Conservation (phyloP, 2,329 filamentous ascomycete genomes). For the Aspergillus sclerotialis region DNA sequence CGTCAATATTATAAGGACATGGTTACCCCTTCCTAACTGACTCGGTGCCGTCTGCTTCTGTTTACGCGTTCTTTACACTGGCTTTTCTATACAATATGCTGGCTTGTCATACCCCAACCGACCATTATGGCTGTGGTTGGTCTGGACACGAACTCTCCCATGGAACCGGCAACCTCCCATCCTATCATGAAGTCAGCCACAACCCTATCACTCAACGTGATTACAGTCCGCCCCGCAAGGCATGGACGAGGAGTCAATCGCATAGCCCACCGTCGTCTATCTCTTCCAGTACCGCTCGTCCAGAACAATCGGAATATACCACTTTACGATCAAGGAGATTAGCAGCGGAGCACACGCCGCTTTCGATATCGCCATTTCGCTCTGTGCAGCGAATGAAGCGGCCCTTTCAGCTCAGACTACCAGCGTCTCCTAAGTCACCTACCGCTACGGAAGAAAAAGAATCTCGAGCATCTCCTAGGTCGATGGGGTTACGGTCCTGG, state of each 20-base stretch:
- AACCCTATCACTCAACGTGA: background rate
- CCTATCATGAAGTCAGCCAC: slow-evolving; percentile 4
- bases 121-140: background rate
- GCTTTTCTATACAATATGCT: slow-evolving; percentile 5
- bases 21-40: background rate
- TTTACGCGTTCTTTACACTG: slow-evolving; percentile 10
- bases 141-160: no score
- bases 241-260: slow-evolving; percentile 25
- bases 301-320: slow-evolving; percentile 24
- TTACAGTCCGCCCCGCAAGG: slow-evolving; percentile 15
- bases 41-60: no score
- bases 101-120: background rate
- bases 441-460: slow-evolving; percentile 12
- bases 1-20: background rate
- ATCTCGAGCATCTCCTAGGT: slow-evolving; percentile 13
- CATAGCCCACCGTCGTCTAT: slow-evolving; percentile 29
- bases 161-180: slow-evolving; percentile 3
- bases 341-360: slow-evolving; percentile 15
- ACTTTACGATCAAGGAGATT: slow-evolving; percentile 16
- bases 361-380: slow-evolving; percentile 30
- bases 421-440: slow-evolving; percentile 21
- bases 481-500: slow-evolving; percentile 25
- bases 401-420: slow-evolving; percentile 30
- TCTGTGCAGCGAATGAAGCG: slow-evolving; percentile 35
- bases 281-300: slow-evolving; percentile 22